Evolutionary conservation across 139 green algal species (phyloP).

Genomic region (Coelastrella sp.): DNA sequence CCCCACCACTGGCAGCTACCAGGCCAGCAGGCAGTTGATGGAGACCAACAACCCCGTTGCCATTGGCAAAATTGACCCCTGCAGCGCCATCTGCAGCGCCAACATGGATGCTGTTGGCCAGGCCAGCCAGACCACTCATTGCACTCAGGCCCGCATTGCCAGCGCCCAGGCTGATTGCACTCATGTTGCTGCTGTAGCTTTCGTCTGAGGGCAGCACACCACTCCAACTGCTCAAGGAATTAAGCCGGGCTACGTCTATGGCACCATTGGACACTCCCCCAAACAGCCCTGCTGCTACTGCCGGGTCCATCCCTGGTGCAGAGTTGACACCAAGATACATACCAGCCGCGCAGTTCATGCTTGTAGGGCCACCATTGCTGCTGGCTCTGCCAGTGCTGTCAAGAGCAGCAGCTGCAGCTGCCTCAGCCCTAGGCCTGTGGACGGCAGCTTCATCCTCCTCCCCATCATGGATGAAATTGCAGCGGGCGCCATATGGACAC

Average conservation of each 20-base stretch:
- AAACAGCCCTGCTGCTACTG: neutral
- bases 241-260: neutral
- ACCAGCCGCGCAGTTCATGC: neutral
- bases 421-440: neutral
- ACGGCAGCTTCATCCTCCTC: slow-evolving; percentile 8
- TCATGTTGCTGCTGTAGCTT: slow-evolving; percentile 2
- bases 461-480: slow-evolving; percentile 87
- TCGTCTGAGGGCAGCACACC: neutral
- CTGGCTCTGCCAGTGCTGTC: neutral
- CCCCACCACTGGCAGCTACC: neutral
- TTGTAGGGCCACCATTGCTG: neutral
- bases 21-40: neutral
- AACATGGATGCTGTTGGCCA: neutral
- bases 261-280: neutral
- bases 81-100: slow-evolving; percentile 16
- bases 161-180: neutral
- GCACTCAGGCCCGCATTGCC: neutral
- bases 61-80: neutral
- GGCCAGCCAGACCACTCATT: neutral
- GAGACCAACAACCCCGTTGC: neutral
- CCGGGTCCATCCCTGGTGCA: neutral
- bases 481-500: slow-evolving; percentile 91
- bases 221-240: neutral
- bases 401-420: neutral
- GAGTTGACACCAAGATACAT: neutral